phyloP scores from a whole-genome alignment of 2,329 filamentous ascomycete genomes.

The Didymosphaeria variabile region DNA sequence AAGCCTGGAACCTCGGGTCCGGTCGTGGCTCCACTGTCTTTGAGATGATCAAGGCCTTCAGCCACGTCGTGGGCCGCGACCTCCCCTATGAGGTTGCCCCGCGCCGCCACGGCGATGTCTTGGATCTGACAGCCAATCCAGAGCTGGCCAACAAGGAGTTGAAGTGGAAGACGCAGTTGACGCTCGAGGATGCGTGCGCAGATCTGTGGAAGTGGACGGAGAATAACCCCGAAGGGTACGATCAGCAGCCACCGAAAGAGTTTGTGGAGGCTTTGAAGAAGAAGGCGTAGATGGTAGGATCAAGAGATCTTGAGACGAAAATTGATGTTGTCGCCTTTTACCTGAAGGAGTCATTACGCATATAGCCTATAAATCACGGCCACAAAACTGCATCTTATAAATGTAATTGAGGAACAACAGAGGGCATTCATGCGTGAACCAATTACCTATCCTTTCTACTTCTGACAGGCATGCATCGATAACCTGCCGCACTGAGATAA shows the following conservation, averaged over 20 bases:
- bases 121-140: conserved; percentile 94
- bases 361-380: background rate
- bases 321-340: background rate
- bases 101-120: conserved; percentile 86
- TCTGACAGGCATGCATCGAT: too few relatives aligned
- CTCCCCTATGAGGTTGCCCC: conserved; percentile 86
- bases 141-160: conserved; percentile 87
- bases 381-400: background rate
- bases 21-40: conserved; percentile 95
- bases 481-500: too few relatives aligned
- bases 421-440: too few relatives aligned
- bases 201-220: conserved; percentile 97
- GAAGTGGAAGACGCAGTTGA: conserved; percentile 88
- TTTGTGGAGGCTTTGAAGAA: conserved; percentile 68
- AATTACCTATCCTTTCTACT: too few relatives aligned
- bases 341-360: background rate
- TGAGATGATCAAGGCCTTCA: conserved; percentile 97
- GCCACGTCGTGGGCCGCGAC: conserved; percentile 82
- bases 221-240: conserved; percentile 96
- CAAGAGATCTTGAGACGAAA: background rate
- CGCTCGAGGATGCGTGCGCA: conserved; percentile 90
- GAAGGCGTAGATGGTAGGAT: conserved; percentile 27
- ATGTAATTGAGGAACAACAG: too few relatives aligned
- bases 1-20: conserved; percentile 96
- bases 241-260: conserved; percentile 86